Evolutionary conservation across 371 early-diverging fungal species (phyloP), one percentile per base, ranked within the genome.

Genomic region (Zychaea mexicana): DNA sequence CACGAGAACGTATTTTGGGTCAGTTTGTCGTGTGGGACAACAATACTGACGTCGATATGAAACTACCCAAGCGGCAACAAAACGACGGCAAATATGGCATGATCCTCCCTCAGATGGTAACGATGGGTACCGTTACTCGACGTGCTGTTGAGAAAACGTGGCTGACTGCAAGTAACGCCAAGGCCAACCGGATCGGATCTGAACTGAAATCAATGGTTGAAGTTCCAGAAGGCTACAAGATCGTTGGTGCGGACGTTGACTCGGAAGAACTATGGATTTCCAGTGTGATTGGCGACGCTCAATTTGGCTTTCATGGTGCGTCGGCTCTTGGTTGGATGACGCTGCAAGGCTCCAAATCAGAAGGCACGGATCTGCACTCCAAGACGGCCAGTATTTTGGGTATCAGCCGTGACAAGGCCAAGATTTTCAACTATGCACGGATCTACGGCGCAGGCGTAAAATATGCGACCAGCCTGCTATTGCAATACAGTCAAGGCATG

Each of bases 301-400:
- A 97, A 77, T 95, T 98, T 70, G 86, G 92, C 12, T 86, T 90
- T 68, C 97, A 96, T 68, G 99, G 99, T 7, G 92, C 92, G 0
- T 94, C 97, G 0, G 96, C 98, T 0, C 73, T 98, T 17, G 97
- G 99, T 1, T 98, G 96, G 91, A 97, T 98, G 98, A 96, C 96
- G 2, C 70, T 98, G 56, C 96, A 98, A 76, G 99, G 99, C 0
- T 88, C 90, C 0, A 98, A 98, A 75, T 67, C 89, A 0, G 90
- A 87, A 19, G 92, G 92, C 2, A 96, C 98, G 0, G 99, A 98
- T 82, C 65, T 97, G 65, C 99, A 98, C 67, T 96, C 97, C 2
- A 90, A 88, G 57, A 96, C 99, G 0, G 99, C 96, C 1, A 72
- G 71, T 28, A 95, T 98, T 61, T 64, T 97, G 56, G 93, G 92